These are phyloP conservation scores for Lactarius evosmus DNA, from an alignment of 768 basidiomycete species.

Conservation along the genomic window DNA sequence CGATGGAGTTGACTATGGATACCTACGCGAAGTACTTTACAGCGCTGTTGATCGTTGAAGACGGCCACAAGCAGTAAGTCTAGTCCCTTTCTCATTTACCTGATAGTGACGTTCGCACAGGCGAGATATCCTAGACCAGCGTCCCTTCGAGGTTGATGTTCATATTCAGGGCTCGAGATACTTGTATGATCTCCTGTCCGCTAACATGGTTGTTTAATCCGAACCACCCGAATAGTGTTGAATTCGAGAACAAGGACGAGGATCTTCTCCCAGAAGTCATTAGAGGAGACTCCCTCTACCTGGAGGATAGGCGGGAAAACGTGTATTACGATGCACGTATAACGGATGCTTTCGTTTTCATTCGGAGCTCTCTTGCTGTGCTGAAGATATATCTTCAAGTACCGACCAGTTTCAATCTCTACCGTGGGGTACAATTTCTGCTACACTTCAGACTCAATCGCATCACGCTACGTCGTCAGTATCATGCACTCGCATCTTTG, in stretches of 20 bases:
- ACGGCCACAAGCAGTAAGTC: constrained; percentile 49
- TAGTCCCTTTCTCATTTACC: constrained; percentile 14
- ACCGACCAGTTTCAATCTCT: constrained; percentile 40
- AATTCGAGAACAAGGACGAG: constrained; percentile 17
- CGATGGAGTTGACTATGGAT: neutral
- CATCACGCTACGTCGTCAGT: constrained; percentile 53
- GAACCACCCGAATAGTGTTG: neutral
- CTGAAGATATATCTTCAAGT: constrained; percentile 52
- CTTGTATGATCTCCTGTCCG: neutral
- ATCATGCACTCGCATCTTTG: constrained; percentile 51
- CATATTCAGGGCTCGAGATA: neutral
- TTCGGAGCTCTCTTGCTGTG: constrained; percentile 29
- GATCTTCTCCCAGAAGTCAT: constrained; percentile 18
- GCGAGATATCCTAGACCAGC: constrained; percentile 9
- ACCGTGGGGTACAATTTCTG: constrained; percentile 41
- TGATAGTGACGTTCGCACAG: constrained; percentile 35
- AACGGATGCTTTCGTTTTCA: neutral
- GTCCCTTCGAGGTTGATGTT: constrained; percentile 1
- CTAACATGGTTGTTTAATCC: neutral
- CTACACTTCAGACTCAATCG: constrained; percentile 56
- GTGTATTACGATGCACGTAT: constrained; percentile 21
- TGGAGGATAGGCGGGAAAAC: constrained; percentile 19
- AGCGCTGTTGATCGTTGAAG: constrained; percentile 21
- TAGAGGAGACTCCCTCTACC: constrained; percentile 13
- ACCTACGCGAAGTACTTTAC: constrained; percentile 12